A percentile compares a stretch with the other conserved stretches of the same genome.
Evolutionary conservation across 2,329 filamentous ascomycete species (phyloP).

Genomic region (Neonectria hederae): DNA sequence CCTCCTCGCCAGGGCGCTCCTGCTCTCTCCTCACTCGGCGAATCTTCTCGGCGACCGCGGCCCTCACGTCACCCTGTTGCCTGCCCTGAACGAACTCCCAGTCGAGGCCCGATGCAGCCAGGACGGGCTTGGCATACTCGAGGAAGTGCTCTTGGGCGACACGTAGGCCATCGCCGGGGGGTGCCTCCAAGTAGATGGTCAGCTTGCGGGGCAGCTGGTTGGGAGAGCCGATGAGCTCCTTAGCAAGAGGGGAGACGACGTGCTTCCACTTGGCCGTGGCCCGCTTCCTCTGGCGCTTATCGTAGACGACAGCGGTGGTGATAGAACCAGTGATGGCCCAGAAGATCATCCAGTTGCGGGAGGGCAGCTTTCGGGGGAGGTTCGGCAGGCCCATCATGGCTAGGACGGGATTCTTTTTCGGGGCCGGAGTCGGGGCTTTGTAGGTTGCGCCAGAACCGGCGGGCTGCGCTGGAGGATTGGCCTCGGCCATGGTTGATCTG

Average conservation of each 20-base stretch:
- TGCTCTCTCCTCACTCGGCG: conserved; percentile 73
- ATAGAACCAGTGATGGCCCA: conserved; percentile 81
- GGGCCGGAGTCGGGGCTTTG: conserved; percentile 53
- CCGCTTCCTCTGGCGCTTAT: conserved; percentile 87
- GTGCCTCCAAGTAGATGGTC: conserved; percentile 85
- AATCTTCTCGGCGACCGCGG: conserved; percentile 86
- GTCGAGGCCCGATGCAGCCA: conserved; percentile 89
- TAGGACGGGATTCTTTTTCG: conserved; percentile 73
- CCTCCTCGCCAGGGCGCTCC: conserved; percentile 59
- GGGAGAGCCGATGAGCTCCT: conserved; percentile 74
- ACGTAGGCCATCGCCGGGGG: conserved; percentile 86
- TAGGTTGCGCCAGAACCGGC: conserved; percentile 40
- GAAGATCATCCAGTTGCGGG: conserved; percentile 98
- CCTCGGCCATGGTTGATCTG: conserved; percentile 36
- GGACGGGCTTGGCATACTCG: conserved; percentile 92
- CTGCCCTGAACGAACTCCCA: conserved; percentile 96
- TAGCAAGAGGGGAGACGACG: conserved; percentile 83
- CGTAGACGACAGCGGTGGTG: conserved; percentile 85
- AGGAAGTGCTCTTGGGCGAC: conserved; percentile 93
- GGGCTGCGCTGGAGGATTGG: conserved; percentile 38
- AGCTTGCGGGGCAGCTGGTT: conserved; percentile 83
- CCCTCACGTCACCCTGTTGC: conserved; percentile 90
- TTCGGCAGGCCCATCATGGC: conserved; percentile 86
- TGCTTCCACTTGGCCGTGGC: conserved; percentile 88
- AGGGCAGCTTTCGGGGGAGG: conserved; percentile 85